Percentiles rank a stretch among this genome's conserved stretches.
Evolutionary conservation across 2,329 filamentous ascomycete species (phyloP).

Genomic region (Calonectria pseudoreteaudii): DNA sequence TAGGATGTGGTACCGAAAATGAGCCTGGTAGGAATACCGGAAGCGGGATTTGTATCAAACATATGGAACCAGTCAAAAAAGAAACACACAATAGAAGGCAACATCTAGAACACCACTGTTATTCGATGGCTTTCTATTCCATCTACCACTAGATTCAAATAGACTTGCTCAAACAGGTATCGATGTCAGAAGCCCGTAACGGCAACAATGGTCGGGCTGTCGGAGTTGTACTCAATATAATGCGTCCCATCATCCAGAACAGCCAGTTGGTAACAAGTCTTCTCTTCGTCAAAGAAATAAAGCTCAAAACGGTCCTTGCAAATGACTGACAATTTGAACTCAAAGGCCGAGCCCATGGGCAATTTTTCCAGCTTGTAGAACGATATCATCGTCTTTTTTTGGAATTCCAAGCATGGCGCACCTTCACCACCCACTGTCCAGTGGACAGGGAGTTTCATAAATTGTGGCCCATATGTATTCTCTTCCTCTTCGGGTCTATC

Average conservation of each 20-base stretch:
- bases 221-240: neutral
- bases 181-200: neutral
- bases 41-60: neutral
- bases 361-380: neutral
- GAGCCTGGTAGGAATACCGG: neutral
- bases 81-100: neutral
- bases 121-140: neutral
- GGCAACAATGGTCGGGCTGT: neutral
- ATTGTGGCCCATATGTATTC: neutral
- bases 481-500: neutral
- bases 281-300: neutral
- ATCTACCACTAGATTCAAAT: neutral
- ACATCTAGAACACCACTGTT: neutral
- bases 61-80: neutral
- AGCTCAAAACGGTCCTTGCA: neutral
- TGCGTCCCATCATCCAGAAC: neutral
- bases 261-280: neutral
- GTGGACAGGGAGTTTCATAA: neutral
- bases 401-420: neutral
- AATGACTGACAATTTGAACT: neutral
- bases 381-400: neutral
- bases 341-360: neutral
- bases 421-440: neutral
- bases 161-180: neutral
- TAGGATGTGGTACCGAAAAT: slow-evolving; percentile 64